phyloP scores from a whole-genome alignment of 768 basidiomycete species.

The Auriscalpium vulgare region DNA sequence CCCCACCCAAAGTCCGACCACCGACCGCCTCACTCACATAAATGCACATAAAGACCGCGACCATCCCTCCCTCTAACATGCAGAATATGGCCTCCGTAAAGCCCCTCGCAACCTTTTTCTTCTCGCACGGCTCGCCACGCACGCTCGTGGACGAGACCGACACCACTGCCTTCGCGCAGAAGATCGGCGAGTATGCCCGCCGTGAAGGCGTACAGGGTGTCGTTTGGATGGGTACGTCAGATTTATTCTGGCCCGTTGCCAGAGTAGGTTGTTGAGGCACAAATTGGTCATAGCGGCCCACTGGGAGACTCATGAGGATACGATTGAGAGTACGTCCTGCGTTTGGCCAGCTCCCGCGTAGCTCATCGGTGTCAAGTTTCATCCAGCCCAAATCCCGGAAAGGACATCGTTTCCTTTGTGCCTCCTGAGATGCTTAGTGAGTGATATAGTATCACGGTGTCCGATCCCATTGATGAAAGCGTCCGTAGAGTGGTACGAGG shows the following conservation, averaged over 20 bases:
- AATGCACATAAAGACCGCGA: not conserved
- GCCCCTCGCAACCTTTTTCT: conserved; percentile 4
- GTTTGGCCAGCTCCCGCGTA: not conserved
- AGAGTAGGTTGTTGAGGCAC: not conserved
- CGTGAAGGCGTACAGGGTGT: not conserved
- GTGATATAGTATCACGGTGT: not conserved
- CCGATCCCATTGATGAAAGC: not conserved
- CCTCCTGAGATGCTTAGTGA: conserved; percentile 2
- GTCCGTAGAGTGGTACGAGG: conserved; percentile 2
- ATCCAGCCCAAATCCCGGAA: not conserved
- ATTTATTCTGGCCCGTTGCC: too few relatives aligned
- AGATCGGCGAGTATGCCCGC: conserved; percentile 4
- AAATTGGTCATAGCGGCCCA: not conserved
- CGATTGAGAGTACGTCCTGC: not conserved
- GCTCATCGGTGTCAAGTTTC: not conserved
- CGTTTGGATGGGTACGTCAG: conserved; percentile 5
- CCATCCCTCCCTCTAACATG: not conserved
- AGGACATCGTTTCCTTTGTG: conserved; percentile 4
- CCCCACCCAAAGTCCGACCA: not conserved
- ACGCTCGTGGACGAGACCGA: not conserved
- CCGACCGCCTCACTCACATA: not conserved
- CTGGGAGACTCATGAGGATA: conserved; percentile 2
- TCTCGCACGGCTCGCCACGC: conserved; percentile 7
- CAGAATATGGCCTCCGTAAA: not conserved
- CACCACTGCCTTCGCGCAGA: conserved; percentile 1